Evolutionary conservation across 352 stramenopile species (phyloP).

Genomic region (Globisporangium carolinianum): DNA sequence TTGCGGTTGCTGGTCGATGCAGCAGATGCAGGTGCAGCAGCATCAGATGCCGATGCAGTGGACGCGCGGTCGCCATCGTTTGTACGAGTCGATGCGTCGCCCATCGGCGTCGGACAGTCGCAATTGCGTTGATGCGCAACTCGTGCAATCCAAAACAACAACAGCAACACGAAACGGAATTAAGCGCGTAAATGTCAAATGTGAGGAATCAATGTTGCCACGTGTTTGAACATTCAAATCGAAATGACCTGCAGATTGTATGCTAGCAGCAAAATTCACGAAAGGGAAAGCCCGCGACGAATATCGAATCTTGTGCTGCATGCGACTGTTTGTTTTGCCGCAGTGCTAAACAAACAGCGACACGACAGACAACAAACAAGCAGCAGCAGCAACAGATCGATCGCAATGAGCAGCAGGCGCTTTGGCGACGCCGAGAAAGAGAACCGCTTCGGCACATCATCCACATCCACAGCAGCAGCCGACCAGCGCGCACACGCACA

Average conservation of each 20-base stretch:
- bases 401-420: constrained; percentile 16
- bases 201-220: neutral
- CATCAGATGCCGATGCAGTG: neutral
- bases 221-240: constrained; percentile 26
- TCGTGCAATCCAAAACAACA: no score
- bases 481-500: neutral
- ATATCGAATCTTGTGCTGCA: no score
- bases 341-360: no score
- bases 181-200: neutral
- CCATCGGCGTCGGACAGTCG: neutral
- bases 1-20: constrained; percentile 26
- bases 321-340: no score
- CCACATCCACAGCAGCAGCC: neutral
- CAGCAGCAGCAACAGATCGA: neutral
- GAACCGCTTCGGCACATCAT: constrained; percentile 26
- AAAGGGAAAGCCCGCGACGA: no score
- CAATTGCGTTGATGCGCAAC: neutral
- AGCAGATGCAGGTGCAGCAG: neutral
- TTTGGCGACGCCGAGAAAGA: constrained; percentile 60
- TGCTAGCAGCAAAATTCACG: neutral
- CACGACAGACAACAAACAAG: neutral
- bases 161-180: no score
- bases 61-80: neutral
- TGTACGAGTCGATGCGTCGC: no score
- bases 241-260: neutral